Evolutionary conservation across 768 basidiomycete species (phyloP).

Genomic region (Cystoderma amianthinum): DNA sequence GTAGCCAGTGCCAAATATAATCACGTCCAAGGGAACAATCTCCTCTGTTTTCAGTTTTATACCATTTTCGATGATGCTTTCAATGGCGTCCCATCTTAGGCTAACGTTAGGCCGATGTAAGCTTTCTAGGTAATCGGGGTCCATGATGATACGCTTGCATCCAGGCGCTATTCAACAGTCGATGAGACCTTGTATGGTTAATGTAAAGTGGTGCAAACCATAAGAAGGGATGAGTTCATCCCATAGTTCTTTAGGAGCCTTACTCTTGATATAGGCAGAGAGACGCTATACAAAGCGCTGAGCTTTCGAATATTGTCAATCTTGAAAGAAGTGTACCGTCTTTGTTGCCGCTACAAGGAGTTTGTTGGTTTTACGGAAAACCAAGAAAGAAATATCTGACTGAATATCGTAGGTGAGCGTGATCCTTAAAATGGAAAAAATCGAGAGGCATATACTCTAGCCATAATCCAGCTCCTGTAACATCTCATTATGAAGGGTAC

Average conservation of each 20-base stretch:
- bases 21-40: conserved; percentile 47
- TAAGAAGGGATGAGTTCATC: conserved; percentile 43
- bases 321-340: conserved; percentile 22
- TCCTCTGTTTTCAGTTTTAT: conserved; percentile 42
- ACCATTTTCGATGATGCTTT: conserved; percentile 40
- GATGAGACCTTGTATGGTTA: too few relatives aligned
- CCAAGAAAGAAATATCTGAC: conserved; percentile 28
- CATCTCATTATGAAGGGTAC: conserved; percentile 41
- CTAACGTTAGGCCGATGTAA: conserved; percentile 47
- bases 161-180: too few relatives aligned
- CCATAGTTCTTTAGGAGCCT: conserved; percentile 40
- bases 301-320: too few relatives aligned
- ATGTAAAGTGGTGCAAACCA: too few relatives aligned
- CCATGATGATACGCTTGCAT: conserved; percentile 58
- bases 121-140: conserved; percentile 50
- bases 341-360: conserved; percentile 18
- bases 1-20: conserved; percentile 53
- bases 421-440: too few relatives aligned
- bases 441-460: conserved; percentile 27
- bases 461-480: conserved; percentile 43
- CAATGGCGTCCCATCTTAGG: conserved; percentile 41
- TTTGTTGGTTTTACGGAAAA: conserved; percentile 33
- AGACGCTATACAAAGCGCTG: conserved; percentile 30
- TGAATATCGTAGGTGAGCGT: too few relatives aligned
- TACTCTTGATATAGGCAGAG: conserved; percentile 36